Base-by-base conservation (phyloP, 305 asterid species). In the Ruellia speciosa region DNA sequence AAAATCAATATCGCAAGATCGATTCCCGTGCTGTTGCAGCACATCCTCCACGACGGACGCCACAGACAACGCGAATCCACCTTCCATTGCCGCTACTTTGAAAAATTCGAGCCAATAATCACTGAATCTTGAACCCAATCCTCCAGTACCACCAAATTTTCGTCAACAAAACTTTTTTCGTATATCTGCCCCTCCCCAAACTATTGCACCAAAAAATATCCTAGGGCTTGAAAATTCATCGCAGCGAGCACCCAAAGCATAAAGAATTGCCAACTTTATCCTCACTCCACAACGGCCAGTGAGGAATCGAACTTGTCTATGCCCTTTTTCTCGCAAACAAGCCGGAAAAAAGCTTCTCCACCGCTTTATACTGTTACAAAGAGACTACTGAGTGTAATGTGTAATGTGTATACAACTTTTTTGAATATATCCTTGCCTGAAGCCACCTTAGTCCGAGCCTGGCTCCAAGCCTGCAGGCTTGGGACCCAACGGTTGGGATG, bases 41-140 rank as follows among this genome's bases (percentile, higher is more conserved):
- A 92, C 90, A 79, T 84, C 89, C 77, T 88, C 99, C 63, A 86
- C 95, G 9, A 86, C 79, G 11, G 95, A 80, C 53, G 87, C 92
- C 66, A 71, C 83, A 16, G 88, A 82, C 52, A 80, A 76, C 50
- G 82, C 66, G 58, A 74, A 64, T 17, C 76, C 77, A 59, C 68
- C 77, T 57, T 75, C 84, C 58, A 54, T 79, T 62, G 67, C 68
- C 57, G 74, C 80, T 80, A 66, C 62, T 66, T 52, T 52, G 9
- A 65, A 58, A 65, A 39, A 64, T 58, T 45, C 39, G 5, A 9
- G 24, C 15, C 51, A 60, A 18, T 43, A 16, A 8, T 45, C n/a
- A 49, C 18, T 46, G 39, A 41, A 60, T 8, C 62, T 58, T 39
- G 43, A 66, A 49, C 49, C 64, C 65, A 68, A 49, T 63, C 68